Evolutionary conservation across 2,329 filamentous ascomycete genomes (phyloP).

Genomic region (Trichoderma sp.): DNA sequence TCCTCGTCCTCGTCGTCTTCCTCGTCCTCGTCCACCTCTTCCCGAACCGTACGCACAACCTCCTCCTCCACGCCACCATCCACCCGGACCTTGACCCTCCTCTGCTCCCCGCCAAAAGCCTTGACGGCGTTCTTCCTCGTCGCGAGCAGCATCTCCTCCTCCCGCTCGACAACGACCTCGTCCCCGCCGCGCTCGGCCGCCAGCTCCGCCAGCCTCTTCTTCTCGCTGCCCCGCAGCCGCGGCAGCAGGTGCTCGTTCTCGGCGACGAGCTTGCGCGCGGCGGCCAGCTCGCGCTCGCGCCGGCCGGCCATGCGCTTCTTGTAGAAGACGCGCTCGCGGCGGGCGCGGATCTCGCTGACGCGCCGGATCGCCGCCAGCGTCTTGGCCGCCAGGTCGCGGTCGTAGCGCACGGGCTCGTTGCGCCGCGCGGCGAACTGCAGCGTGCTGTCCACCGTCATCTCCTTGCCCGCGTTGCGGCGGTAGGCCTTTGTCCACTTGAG

Average conservation of each 20-base stretch:
- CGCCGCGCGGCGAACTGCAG: slow-evolving; percentile 89
- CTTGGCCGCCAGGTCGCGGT: slow-evolving; percentile 84
- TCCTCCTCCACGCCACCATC: slow-evolving; percentile 43
- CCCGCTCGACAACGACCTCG: slow-evolving; percentile 47
- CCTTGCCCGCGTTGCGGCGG: slow-evolving; percentile 77
- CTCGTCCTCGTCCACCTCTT: slow-evolving; percentile 33
- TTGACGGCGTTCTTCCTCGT: slow-evolving; percentile 40
- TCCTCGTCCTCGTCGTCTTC: slow-evolving; percentile 33
- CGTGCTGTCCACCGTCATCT: slow-evolving; percentile 90
- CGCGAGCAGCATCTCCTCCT: slow-evolving; percentile 38
- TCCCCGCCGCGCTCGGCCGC: slow-evolving; percentile 50
- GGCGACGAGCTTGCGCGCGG: slow-evolving; percentile 83
- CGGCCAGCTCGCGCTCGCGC: slow-evolving; percentile 75
- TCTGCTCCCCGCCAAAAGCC: slow-evolving; percentile 49
- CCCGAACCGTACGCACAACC: slow-evolving; percentile 25
- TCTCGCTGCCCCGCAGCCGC: slow-evolving; percentile 66
- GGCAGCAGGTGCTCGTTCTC: slow-evolving; percentile 93
- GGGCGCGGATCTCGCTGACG: slow-evolving; percentile 79
- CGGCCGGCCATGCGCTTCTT: slow-evolving; percentile 92
- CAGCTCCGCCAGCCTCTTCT: slow-evolving; percentile 59
- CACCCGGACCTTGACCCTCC: slow-evolving; percentile 43
- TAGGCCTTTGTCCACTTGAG: slow-evolving; percentile 97
- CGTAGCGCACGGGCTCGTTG: slow-evolving; percentile 94
- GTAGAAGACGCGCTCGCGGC: slow-evolving; percentile 90
- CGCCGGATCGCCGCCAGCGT: slow-evolving; percentile 92